Percentiles rank a stretch among this genome's conserved stretches.
Conservation (phyloP, 441 rosid genomes). For the Metrosideros polymorpha region DNA sequence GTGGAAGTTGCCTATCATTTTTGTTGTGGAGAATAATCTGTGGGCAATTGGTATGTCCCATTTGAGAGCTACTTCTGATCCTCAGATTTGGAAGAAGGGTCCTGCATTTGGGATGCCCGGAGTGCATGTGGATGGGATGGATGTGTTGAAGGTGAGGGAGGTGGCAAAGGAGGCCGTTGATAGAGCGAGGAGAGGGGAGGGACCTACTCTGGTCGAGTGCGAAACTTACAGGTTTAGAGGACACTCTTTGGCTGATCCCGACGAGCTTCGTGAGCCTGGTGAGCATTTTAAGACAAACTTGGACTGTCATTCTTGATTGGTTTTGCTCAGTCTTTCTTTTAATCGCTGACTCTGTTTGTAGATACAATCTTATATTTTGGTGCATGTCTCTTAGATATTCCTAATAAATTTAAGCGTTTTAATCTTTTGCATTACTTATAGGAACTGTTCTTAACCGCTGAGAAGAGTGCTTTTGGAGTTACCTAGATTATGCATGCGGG, state of each 20-base stretch:
- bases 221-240: conserved; percentile 99
- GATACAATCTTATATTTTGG: neutral
- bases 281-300: neutral
- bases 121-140: conserved; percentile 97
- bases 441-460: neutral
- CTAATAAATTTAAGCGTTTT: neutral
- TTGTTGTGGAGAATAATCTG: conserved; percentile 96
- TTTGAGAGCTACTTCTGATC: conserved; percentile 92
- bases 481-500: neutral
- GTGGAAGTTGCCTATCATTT: conserved; percentile 86
- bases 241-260: conserved; percentile 99
- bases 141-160: conserved; percentile 94
- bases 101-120: conserved; percentile 99
- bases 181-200: conserved; percentile 96
- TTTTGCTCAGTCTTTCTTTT: neutral
- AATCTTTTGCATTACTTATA: neutral
- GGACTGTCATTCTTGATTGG: neutral
- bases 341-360: neutral
- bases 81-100: conserved; percentile 95
- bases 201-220: conserved; percentile 97
- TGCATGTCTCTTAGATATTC: neutral
- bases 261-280: conserved; percentile 99
- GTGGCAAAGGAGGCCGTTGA: conserved; percentile 84
- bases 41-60: conserved; percentile 99
- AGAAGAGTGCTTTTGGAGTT: neutral